These are phyloP conservation scores for Davidsoniella eucalypti DNA, from an alignment of 2,329 filamentous ascomycete genomes.

Conservation along the genomic window DNA sequence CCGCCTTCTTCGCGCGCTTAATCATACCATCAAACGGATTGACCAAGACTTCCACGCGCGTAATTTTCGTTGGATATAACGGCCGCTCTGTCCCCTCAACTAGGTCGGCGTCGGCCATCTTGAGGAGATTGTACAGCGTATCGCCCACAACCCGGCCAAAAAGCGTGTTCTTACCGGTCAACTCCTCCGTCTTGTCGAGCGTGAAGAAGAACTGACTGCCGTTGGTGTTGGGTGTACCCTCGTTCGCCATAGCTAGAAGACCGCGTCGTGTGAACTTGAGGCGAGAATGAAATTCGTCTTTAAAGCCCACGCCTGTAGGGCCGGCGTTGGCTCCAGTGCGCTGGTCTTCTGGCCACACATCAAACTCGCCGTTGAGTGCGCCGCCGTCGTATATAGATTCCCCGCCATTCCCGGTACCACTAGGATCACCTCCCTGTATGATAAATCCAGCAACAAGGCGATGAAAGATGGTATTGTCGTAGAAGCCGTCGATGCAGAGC, in stretches of 20 bases:
- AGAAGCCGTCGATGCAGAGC: slow-evolving; percentile 87
- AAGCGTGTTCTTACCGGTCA: slow-evolving; percentile 80
- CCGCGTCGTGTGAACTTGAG: slow-evolving; percentile 87
- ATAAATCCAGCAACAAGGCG: slow-evolving; percentile 84
- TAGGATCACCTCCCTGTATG: slow-evolving; percentile 86
- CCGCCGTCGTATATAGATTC: slow-evolving; percentile 84
- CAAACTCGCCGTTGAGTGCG: slow-evolving; percentile 53
- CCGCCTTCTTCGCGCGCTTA: slow-evolving; percentile 36
- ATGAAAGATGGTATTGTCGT: slow-evolving; percentile 86
- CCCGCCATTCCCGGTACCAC: slow-evolving; percentile 78
- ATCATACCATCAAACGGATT: slow-evolving; percentile 75
- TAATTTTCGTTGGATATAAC: slow-evolving; percentile 70
- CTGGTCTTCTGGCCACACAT: slow-evolving; percentile 55
- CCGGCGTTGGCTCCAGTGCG: slow-evolving; percentile 45
- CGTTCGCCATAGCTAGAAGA: slow-evolving; percentile 90
- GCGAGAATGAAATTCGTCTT: slow-evolving; percentile 80
- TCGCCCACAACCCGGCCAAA: slow-evolving; percentile 87
- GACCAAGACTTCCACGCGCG: slow-evolving; percentile 54
- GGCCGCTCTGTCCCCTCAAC: slow-evolving; percentile 66
- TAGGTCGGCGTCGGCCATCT: slow-evolving; percentile 79
- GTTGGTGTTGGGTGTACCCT: slow-evolving; percentile 60
- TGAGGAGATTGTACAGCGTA: slow-evolving; percentile 88
- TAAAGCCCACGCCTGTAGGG: slow-evolving; percentile 42
- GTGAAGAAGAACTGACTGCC: slow-evolving; percentile 97
- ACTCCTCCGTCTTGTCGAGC: slow-evolving; percentile 64